phyloP scores from a whole-genome alignment of 2,329 filamentous ascomycete genomes.

The Paracorniculantispora psalliotae region DNA sequence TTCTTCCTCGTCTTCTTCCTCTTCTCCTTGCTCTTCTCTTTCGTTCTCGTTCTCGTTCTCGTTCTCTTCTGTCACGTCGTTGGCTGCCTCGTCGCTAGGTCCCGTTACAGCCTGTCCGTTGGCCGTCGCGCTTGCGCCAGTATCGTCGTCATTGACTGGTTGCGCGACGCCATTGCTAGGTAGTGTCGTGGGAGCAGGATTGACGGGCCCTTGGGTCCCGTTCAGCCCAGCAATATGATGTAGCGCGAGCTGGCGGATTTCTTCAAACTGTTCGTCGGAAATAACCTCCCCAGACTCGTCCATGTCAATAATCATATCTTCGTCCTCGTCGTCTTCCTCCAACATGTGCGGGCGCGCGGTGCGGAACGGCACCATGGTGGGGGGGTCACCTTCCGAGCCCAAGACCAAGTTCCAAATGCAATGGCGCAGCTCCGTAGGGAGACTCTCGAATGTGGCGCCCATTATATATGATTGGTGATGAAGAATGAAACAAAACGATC shows the following conservation, averaged over 20 bases:
- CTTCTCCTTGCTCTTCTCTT: background rate
- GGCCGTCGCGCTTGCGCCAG: too few species aligned
- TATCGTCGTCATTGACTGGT: background rate
- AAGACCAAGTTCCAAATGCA: conserved; percentile 21
- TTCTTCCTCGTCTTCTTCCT: background rate
- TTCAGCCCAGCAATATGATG: background rate
- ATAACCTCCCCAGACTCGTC: background rate
- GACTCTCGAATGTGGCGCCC: conserved; percentile 16
- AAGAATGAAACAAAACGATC: background rate
- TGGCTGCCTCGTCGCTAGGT: background rate
- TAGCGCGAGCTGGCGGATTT: background rate
- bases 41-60: background rate
- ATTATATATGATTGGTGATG: background rate
- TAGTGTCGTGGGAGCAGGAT: background rate
- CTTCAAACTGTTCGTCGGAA: background rate
- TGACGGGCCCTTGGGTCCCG: background rate
- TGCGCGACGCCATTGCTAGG: background rate
- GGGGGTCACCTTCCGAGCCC: conserved; percentile 11
- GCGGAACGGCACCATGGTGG: conserved; percentile 18
- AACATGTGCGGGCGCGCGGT: conserved; percentile 3
- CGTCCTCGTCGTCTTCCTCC: background rate
- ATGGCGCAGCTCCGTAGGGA: conserved; percentile 24
- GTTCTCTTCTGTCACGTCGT: background rate
- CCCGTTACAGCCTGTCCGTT: too few species aligned
- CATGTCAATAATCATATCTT: background rate